Evolutionary conservation across 2,329 filamentous ascomycete species (phyloP), one percentile per base, ranked within the genome.

Genomic region (Didymella pomorum): DNA sequence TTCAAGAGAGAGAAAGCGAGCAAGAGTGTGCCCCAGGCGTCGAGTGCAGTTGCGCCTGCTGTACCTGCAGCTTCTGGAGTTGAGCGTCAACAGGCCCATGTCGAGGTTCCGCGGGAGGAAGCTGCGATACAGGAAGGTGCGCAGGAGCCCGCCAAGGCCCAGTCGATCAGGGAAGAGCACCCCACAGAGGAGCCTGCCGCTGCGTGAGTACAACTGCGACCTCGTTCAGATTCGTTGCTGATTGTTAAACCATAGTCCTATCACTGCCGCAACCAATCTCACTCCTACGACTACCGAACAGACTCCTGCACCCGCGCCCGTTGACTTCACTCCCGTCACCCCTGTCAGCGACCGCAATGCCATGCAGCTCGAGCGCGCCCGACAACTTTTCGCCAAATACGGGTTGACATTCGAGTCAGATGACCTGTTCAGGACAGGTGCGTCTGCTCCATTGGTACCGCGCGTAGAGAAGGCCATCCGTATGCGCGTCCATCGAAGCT

Each of bases 401-500:
- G 78, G 78, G 25, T 68, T 80, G 56, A 72, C 74, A 1, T 76
- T 79, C 29, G 76, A 79, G 44, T 70, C 76, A 6, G 75, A 76
- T 47, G 75, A 76, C 35, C 77, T 71, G 71, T 72, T 76, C 26
- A 53, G 69, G 12, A 37, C 68, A 2, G 56, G 70, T 9, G 57
- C 70, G 9, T 64, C 69, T 26, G 63, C 67, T 44, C 68, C 71
- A 29, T 66, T 66, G 43, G 73, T 77, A 10, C 74, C 80, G 56
- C 87, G 89, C 42, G 84, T 91, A 53, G 87, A 92, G 75, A 92
- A 91, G 80, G 85, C 89, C 12, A 90, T 92, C 65, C 87, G 89
- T 58, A 90, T 93, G 85, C 87, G 90, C 52, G 86, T 93, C 52
- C 89, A 91, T 74, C 86, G 89, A 66, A 88, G 85, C 62, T 97